These are phyloP conservation scores for Zygotorulaspora florentina DNA, from an alignment of 805 yeast species.

Conservation along the genomic window DNA sequence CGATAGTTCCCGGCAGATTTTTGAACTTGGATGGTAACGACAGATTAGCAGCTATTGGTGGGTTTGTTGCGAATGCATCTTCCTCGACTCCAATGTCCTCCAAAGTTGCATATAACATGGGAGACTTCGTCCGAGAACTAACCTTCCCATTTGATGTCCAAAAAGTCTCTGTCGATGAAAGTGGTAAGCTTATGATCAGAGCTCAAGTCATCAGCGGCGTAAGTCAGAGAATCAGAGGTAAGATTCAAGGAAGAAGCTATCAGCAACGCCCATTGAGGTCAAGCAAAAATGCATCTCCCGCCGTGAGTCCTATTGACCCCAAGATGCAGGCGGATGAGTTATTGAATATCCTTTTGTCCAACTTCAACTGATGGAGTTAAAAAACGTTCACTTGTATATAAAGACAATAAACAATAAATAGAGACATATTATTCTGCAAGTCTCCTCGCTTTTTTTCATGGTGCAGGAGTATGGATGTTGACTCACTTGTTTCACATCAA, in stretches of 20 bases:
- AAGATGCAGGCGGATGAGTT: conserved; percentile 19
- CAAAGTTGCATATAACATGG: conserved; percentile 35
- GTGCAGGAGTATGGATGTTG: not conserved
- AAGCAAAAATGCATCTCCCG: conserved; percentile 6
- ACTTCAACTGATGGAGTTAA: conserved; percentile 8
- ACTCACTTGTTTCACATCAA: conserved; percentile 44
- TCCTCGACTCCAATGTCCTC: conserved; percentile 31
- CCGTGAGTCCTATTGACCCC: conserved; percentile 15
- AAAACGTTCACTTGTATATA: not conserved
- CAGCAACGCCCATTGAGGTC: conserved; percentile 17
- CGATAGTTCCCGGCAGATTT: conserved; percentile 66
- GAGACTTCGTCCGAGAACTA: conserved; percentile 42
- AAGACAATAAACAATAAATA: not conserved
- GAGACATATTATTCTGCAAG: not conserved
- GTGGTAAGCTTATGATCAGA: conserved; percentile 34
- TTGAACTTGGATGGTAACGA: conserved; percentile 41
- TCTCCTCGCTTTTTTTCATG: not conserved
- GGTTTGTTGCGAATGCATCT: conserved; percentile 40
- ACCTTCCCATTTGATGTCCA: conserved; percentile 42
- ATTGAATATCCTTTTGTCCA: conserved; percentile 17
- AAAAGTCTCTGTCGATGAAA: conserved; percentile 36
- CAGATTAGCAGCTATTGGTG: conserved; percentile 56
- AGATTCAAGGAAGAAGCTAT: conserved; percentile 17
- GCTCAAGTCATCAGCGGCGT: conserved; percentile 22
- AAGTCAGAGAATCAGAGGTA: conserved; percentile 18